These are phyloP conservation scores for Astragalus glycyphyllos DNA, from an alignment of 306 rosid genomes.

Conservation along the genomic window DNA sequence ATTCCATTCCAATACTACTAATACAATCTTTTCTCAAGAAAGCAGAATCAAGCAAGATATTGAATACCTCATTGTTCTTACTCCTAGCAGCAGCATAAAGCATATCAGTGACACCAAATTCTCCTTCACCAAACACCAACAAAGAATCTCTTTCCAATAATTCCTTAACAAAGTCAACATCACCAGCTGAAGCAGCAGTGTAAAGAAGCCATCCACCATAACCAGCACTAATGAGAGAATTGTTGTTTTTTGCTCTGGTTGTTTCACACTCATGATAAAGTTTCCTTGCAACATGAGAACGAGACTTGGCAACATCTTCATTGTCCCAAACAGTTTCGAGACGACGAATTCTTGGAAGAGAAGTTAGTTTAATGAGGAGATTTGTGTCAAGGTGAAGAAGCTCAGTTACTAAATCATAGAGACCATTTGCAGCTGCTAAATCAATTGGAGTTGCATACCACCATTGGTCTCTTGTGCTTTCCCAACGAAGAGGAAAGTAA, in stretches of 20 bases:
- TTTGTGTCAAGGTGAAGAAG: conserved; percentile 93
- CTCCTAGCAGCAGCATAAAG: conserved; percentile 91
- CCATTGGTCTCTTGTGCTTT: conserved; percentile 91
- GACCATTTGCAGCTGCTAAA: conserved; percentile 93
- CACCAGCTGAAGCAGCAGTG: conserved; percentile 95
- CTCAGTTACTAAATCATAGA: conserved; percentile 81
- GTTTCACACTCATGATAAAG: conserved; percentile 71
- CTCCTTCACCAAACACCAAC: conserved; percentile 92
- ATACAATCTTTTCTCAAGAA: conserved; percentile 53
- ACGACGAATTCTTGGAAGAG: conserved; percentile 91
- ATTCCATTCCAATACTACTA: conserved; percentile 43
- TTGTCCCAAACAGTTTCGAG: conserved; percentile 96
- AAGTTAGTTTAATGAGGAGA: conserved; percentile 89
- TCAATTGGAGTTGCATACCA: conserved; percentile 98
- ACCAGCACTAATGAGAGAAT: conserved; percentile 81
- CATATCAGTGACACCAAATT: conserved; percentile 87
- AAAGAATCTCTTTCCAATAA: conserved; percentile 70
- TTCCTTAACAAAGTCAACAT: conserved; percentile 65
- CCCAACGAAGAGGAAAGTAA: conserved; percentile 89
- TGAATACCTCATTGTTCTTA: conserved; percentile 71
- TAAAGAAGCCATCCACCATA: conserved; percentile 98
- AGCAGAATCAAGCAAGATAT: conserved; percentile 62
- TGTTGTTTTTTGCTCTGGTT: conserved; percentile 46
- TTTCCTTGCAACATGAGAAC: conserved; percentile 72
- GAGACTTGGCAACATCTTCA: conserved; percentile 71